Evolutionary conservation across 2,329 filamentous ascomycete genomes (phyloP), one percentile per base, ranked within the genome.

Genomic region (Colletotrichum scovillei): DNA sequence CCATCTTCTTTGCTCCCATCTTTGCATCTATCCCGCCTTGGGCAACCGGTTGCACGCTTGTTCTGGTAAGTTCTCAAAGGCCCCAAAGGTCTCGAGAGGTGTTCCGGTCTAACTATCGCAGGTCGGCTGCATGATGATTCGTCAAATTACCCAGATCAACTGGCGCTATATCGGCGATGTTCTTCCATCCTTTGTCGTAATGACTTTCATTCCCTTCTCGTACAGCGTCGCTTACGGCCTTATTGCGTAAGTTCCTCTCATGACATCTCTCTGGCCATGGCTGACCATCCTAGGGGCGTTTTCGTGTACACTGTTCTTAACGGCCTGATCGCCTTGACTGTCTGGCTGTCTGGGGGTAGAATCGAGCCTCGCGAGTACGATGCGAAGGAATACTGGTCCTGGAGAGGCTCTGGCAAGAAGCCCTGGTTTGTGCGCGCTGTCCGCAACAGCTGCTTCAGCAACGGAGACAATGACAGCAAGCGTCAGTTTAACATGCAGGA

Each of bases 171-270:
- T 94, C 65, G 93, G 93, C 63, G 93, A 95, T 75, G 91, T 93
- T 0, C 85, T 95, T 3, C 93, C 93, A 0, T 94, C 93, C 0
- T 95, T 95, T 81, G 86, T 95, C 38, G 94, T 93, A 5, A 90
- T 95, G 76, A 89, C 90, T 1, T 89, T 94, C 67, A 95, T 95
- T 84, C 93, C 93, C 0, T 94, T 95, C 79, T 94, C 91, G 75
- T 95, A 94, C 86, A 93, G 91, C 64, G 93, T 94, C 60, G 92
- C 93, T 8, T 94, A 95, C 75, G 93, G 93, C 22, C 88, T 95
- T 32, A 94, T 95, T 76, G 92, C 89, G 89, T 90, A 80, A 84
- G 88, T 85, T 30, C 16, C 5, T 22, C 22, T 14, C 19, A 16
- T 35, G 4, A 16, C 22, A 38, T 26, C 4, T 12, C 22, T 57